Percentiles rank a stretch among this genome's conserved stretches.
Evolutionary conservation across 352 stramenopile genomes (phyloP).

Genomic region (Pythium oligandrum): DNA sequence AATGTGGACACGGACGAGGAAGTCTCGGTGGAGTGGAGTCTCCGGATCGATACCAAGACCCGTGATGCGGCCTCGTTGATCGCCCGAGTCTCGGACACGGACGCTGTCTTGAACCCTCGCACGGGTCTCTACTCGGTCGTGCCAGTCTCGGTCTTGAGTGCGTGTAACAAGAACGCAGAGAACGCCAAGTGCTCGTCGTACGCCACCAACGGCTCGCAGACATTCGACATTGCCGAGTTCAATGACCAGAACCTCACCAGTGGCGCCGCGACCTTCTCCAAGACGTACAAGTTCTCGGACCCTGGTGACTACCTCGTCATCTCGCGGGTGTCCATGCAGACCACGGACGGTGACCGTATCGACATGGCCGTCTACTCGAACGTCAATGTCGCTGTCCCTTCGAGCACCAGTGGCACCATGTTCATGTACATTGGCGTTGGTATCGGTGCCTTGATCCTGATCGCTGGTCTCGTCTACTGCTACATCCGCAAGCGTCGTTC

Average conservation of each 20-base stretch:
- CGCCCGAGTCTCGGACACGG: constrained; percentile 53
- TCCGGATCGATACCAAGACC: constrained; percentile 52
- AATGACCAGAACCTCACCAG: constrained; percentile 64
- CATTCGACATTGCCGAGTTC: constrained; percentile 43
- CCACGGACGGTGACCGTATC: constrained; percentile 62
- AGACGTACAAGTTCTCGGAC: constrained; percentile 47
- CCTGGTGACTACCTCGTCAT: constrained; percentile 66
- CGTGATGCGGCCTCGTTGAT: constrained; percentile 51
- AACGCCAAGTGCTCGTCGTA: constrained; percentile 67
- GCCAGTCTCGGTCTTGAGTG: constrained; percentile 65
- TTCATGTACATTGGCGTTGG: constrained; percentile 74
- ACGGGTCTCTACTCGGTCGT: constrained; percentile 59
- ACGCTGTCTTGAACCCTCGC: constrained; percentile 46
- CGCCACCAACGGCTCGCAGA: constrained; percentile 45
- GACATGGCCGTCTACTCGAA: constrained; percentile 82
- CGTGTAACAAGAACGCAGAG: constrained; percentile 45
- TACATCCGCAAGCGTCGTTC: constrained; percentile 61
- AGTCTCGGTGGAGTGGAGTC: constrained; percentile 52
- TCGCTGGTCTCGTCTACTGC: constrained; percentile 61
- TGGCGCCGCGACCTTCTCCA: constrained; percentile 42
- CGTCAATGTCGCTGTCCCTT: constrained; percentile 48
- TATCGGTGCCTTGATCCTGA: constrained; percentile 60
- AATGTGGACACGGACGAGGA: constrained; percentile 40
- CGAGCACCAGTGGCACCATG: constrained; percentile 35
- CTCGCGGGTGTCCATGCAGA: constrained; percentile 65